A percentile compares a stretch with the other conserved stretches of the same genome.
Conservation (phyloP, 345 rosid genomes). For the Noccaea bulbosa region DNA sequence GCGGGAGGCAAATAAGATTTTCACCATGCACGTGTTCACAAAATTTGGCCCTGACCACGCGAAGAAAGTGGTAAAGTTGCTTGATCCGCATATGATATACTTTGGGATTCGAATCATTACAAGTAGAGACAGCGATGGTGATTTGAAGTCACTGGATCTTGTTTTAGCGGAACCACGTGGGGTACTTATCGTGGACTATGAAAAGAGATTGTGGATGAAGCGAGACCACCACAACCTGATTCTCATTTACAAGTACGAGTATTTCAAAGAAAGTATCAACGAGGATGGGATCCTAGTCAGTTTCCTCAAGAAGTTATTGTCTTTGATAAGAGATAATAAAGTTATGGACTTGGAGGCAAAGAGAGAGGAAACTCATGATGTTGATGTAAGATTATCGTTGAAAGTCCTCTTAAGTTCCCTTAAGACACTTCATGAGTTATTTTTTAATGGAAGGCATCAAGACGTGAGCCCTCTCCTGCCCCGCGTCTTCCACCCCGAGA, state of each 20-base stretch:
- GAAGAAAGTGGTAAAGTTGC: slow-evolving; percentile 15
- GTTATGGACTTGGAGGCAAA: slow-evolving; percentile 11
- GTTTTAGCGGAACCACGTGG: slow-evolving; percentile 14
- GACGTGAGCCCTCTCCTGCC: slow-evolving; percentile 1
- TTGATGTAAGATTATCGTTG: background rate
- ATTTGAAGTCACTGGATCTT: slow-evolving; percentile 17
- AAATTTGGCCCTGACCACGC: slow-evolving; percentile 4
- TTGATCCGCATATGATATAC: slow-evolving; percentile 22
- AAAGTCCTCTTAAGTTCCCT: background rate
- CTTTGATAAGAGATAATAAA: background rate
- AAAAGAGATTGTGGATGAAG: slow-evolving; percentile 7
- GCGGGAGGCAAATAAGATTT: background rate
- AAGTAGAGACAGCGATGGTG: slow-evolving; percentile 6
- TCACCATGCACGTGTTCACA: slow-evolving; percentile 25
- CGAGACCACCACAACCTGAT: background rate
- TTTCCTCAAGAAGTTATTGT: slow-evolving; percentile 13
- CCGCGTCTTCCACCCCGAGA: background rate
- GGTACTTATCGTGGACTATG: slow-evolving; percentile 18
- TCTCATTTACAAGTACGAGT: background rate
- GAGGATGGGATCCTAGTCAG: background rate
- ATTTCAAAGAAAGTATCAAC: background rate
- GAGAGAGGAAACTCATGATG: background rate
- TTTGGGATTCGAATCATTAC: slow-evolving; percentile 19
- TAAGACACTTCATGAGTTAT: slow-evolving; percentile 5
- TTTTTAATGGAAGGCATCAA: slow-evolving; percentile 13